Base-by-base conservation (phyloP, 1,284 basidiomycete genomes). In the Malassezia sp. region DNA sequence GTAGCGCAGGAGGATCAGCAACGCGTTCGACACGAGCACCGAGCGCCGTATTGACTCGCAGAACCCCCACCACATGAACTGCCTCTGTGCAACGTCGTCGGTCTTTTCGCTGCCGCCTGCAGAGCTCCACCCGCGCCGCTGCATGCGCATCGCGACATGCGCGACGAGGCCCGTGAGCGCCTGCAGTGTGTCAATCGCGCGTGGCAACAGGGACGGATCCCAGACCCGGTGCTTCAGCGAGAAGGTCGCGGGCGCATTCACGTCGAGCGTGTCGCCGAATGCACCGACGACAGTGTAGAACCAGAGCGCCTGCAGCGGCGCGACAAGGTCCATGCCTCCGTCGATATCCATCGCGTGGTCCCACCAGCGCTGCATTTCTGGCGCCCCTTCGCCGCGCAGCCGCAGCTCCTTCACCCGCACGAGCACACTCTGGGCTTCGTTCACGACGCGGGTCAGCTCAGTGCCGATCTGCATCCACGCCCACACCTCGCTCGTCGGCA, bases 11-110 rank as follows among this genome's bases (percentile, higher is more conserved):
- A 60, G 47, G 14, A 61, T 49, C 6, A 61, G 49, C 12, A 61
- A 32, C 3, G 53, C 50, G 33, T 61, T 54, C 11, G 48, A 38
- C 6, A 53, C 57, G 14, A 57, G 49, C 5, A 60, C 38, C 6
- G 55, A 57, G 18, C 59, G 46, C 3, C 56, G 52, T 47, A 61
- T 42, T 12, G 59, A 52, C 38, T 61, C 59, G 21, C 48, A 39
- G 11, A 50, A n/a, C 12, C 37, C 24, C 48, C 48, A 50, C 32
- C 41, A 45, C 5, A 45, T 14, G 18, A 45, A 50, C 8, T 31
- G 23, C 3, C 22, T 21, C 7, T 15, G 9, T 3, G 34, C 27
- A 4, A 14, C 27, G 21, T 41, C 18, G 12, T 2, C 9, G 11
- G 17, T 12, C 7, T n/a, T 26, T 10, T 7, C 21, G 18, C 23